Conservation (phyloP, 768 basidiomycete species). For the Russula foetens region DNA sequence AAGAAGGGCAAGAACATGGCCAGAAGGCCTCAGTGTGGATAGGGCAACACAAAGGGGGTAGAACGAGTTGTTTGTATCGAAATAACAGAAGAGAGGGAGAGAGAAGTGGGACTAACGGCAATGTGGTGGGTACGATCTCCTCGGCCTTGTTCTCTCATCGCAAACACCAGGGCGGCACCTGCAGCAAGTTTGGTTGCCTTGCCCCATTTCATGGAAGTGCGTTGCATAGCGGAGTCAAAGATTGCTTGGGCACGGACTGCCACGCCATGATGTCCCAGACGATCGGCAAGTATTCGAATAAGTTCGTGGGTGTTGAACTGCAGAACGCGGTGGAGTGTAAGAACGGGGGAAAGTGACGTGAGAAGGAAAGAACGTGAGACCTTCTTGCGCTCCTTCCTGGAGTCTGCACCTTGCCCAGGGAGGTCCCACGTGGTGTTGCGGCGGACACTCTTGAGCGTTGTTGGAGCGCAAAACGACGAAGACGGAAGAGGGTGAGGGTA, state of each 20-base stretch:
- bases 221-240: slow-evolving; percentile 59
- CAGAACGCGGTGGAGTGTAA: not conserved
- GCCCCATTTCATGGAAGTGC: slow-evolving; percentile 61
- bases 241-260: slow-evolving; percentile 57
- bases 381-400: slow-evolving; percentile 53
- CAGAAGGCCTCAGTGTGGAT: not conserved
- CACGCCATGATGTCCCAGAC: slow-evolving; percentile 51
- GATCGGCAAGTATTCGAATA: slow-evolving; percentile 51
- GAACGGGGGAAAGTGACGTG: slow-evolving; percentile 14
- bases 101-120: slow-evolving; percentile 34
- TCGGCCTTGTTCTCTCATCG: slow-evolving; percentile 61
- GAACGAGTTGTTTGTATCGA: not conserved
- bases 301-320: slow-evolving; percentile 58
- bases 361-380: slow-evolving; percentile 32
- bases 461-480: slow-evolving; percentile 19
- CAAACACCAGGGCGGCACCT: slow-evolving; percentile 60
- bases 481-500: slow-evolving; percentile 27
- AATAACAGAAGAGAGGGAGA: not conserved
- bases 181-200: slow-evolving; percentile 59
- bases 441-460: slow-evolving; percentile 41
- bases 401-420: slow-evolving; percentile 57
- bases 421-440: slow-evolving; percentile 50
- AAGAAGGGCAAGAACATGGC: not conserved
- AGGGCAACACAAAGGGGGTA: not conserved
- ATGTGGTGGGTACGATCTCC: slow-evolving; percentile 63